phyloP scores from a whole-genome alignment of 305 asterid species.

The Rubia peregrina region DNA sequence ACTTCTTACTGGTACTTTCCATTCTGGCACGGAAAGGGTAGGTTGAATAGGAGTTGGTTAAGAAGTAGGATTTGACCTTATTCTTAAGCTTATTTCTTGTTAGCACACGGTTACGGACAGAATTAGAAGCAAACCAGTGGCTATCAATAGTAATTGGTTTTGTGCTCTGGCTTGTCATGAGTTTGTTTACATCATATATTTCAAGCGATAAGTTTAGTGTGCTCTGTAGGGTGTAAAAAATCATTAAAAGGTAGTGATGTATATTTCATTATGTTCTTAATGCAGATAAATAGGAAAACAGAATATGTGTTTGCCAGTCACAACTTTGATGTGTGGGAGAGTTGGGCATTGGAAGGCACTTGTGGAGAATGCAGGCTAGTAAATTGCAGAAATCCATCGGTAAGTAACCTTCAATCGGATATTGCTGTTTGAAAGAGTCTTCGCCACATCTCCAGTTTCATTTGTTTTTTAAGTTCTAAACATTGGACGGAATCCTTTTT shows the following conservation, averaged over 20 bases:
- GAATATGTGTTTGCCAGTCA: conserved; percentile 95
- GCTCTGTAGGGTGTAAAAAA: neutral
- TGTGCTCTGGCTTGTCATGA: neutral
- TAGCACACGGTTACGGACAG: neutral
- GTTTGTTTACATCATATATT: neutral
- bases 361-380: conserved; percentile 87
- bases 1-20: neutral
- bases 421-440: neutral
- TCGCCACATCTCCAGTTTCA: neutral
- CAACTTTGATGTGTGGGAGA: conserved; percentile 97
- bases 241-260: neutral
- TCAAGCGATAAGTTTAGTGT: neutral
- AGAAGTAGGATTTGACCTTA: neutral
- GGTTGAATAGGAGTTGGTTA: neutral
- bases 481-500: too few species aligned
- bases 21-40: neutral
- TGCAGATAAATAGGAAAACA: conserved; percentile 97
- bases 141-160: neutral
- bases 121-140: neutral
- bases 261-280: neutral
- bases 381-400: conserved; percentile 91
- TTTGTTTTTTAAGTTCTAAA: too few species aligned
- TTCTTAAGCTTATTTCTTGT: neutral
- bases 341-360: conserved; percentile 90
- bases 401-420: conserved; percentile 28